Conservation (phyloP, 2,329 filamentous ascomycete genomes). For the Phaeosphaeriaceae sp. region DNA sequence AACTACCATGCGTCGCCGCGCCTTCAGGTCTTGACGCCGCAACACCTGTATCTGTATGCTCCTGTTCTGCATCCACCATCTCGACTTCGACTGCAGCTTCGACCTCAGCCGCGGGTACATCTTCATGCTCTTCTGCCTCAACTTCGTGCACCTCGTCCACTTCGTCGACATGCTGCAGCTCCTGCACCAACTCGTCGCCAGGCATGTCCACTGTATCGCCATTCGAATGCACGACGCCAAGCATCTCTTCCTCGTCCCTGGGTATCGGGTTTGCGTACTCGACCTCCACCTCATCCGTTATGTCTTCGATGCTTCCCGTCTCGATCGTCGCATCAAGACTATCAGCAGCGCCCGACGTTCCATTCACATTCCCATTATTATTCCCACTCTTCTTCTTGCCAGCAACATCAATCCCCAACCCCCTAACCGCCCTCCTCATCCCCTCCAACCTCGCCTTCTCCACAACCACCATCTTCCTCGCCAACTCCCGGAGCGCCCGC, state of each 20-base stretch:
- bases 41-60: background rate
- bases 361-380: background rate
- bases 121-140: background rate
- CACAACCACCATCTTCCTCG: conserved; percentile 76
- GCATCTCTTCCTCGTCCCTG: conserved; percentile 1
- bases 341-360: background rate
- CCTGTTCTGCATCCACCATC: background rate
- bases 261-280: conserved; percentile 9
- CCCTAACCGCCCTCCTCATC: conserved; percentile 79
- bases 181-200: conserved; percentile 5
- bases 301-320: conserved; percentile 16
- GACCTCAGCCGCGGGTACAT: background rate
- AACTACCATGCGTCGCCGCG: background rate
- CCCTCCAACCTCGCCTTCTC: conserved; percentile 82
- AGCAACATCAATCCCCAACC: conserved; percentile 38
- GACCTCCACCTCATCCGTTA: conserved; percentile 18
- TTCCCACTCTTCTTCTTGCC: background rate
- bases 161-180: background rate
- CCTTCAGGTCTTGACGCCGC: background rate
- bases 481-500: conserved; percentile 77
- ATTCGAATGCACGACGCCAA: conserved; percentile 19
- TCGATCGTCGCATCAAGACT: conserved; percentile 6
- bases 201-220: conserved; percentile 13
- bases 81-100: background rate
- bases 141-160: background rate